phyloP scores from a whole-genome alignment of 805 yeast species.

The Wickerhamomyces canadensis region DNA sequence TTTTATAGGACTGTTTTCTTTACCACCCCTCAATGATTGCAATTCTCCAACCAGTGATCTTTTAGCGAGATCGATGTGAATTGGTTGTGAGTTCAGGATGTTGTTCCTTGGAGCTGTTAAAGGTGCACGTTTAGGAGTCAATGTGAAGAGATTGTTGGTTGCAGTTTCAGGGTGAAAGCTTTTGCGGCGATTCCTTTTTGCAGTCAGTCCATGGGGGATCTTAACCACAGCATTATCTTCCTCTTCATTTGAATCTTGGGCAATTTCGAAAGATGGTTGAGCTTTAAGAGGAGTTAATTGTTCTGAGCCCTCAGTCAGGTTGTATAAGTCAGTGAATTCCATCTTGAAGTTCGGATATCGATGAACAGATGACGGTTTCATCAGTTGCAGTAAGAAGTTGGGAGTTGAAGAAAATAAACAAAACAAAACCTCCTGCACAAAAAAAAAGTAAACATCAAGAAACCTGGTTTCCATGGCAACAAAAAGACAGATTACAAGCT shows the following conservation, averaged over 20 bases:
- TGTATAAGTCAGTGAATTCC: constrained; percentile 9
- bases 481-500: too few species aligned
- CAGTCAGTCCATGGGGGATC: constrained; percentile 42
- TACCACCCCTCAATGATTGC: constrained; percentile 10
- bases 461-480: constrained; percentile 4
- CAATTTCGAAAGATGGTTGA: constrained; percentile 13
- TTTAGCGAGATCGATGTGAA: constrained; percentile 15
- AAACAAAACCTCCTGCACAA: constrained; percentile 6
- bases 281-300: constrained; percentile 19
- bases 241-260: constrained; percentile 10
- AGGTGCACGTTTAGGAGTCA: constrained; percentile 22
- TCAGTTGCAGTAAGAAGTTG: too few species aligned
- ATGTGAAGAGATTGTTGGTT: constrained; percentile 1
- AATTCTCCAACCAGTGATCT: constrained; percentile 14
- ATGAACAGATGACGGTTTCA: too few species aligned
- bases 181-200: constrained; percentile 25
- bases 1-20: constrained; percentile 10
- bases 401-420: not conserved
- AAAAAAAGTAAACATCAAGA: constrained; percentile 5
- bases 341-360: too few species aligned
- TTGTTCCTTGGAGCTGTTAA: constrained; percentile 28
- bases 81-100: constrained; percentile 20
- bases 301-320: constrained; percentile 12
- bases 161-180: constrained; percentile 13
- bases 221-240: constrained; percentile 21